Evolutionary conservation across 2,329 filamentous ascomycete genomes (phyloP), one percentile per base, ranked within the genome.

Genomic region (Alternaria hordeiaustralica): DNA sequence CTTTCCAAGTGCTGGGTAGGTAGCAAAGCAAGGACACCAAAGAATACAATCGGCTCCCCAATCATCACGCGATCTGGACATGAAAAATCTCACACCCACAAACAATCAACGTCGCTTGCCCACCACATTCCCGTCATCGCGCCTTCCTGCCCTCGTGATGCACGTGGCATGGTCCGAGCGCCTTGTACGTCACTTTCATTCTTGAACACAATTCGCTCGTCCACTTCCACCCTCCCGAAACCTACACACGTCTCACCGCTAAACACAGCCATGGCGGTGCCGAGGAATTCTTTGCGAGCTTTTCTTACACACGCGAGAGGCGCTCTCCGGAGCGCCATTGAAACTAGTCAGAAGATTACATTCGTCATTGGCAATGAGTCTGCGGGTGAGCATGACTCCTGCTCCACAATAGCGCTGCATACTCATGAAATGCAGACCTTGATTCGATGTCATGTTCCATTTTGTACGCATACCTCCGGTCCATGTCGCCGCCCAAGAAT

Each of bases 371-470:
- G 85, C 66, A 87, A 87, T 69, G 84, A 86, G 73, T 86, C 84
- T 55, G 85, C 84, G 36, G 82, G 82, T 82, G 60, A 65, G 69
- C 56, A 44, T 55, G 49, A 44, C 44, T 63, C 26, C 33, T 12
- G 55, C 50, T 65, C 33, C 43, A 28, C 36, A 43, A 49, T 25
- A 28, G 47, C 44, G 43, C 56, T 51, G 13, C n/a, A 36, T 28
- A 53, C 62, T 71, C 47, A 75, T 55, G 56, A 28, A 56, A 70
- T 69, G 15, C 79, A 92, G 92, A 96, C 71, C 89, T 96, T 58
- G 92, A 96, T 81, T 94, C 92, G 2, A 86, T 96, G 69, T 92
- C 90, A 78, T 90, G 88, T 26, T 88, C 92, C 25, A 81, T 96
- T 18, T 80, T 94, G 25, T 88, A 91, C 63, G 91, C 92, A 60